A percentile compares a stretch with the other conserved stretches of the same genome.
Evolutionary conservation across 2,329 filamentous ascomycete genomes (phyloP).

Genomic region (Sarocladium brachiariae): DNA sequence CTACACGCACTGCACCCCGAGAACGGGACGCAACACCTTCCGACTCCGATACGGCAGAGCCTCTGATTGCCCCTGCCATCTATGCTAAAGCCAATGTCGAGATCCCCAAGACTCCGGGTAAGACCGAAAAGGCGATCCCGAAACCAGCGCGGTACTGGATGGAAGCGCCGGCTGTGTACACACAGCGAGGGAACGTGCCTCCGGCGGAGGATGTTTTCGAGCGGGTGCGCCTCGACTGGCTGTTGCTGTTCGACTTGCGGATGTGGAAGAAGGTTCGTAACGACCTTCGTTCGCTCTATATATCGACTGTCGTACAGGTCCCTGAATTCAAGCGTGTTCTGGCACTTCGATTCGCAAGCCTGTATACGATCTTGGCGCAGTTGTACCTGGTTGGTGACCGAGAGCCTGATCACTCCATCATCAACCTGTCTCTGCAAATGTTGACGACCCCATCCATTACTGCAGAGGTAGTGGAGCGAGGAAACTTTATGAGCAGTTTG

Average conservation of each 20-base stretch:
- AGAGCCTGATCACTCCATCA: conserved; percentile 96
- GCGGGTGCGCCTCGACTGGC: conserved; percentile 83
- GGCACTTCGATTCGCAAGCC: conserved; percentile 84
- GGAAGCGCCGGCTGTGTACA: conserved; percentile 67
- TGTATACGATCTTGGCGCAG: conserved; percentile 91
- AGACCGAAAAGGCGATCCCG: conserved; percentile 40
- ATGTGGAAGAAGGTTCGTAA: conserved; percentile 96
- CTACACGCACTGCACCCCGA: conserved; percentile 33
- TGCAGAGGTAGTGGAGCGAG: conserved; percentile 86
- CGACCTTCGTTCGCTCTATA: conserved; percentile 86
- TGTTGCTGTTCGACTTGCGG: conserved; percentile 88
- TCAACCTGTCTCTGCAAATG: conserved; percentile 95
- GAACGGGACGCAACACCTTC: conserved; percentile 61
- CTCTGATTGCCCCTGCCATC: conserved; percentile 53
- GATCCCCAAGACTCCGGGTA: conserved; percentile 76
- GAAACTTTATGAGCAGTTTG: conserved; percentile 91
- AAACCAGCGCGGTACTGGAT: conserved; percentile 78
- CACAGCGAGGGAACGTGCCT: conserved; percentile 53
- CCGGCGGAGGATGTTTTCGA: conserved; percentile 83
- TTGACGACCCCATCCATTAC: conserved; percentile 95
- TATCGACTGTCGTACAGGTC: conserved; percentile 91
- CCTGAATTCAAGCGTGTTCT: conserved; percentile 94
- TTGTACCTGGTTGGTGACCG: conserved; percentile 92
- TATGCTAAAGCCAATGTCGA: conserved; percentile 60
- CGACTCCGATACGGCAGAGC: conserved; percentile 60